Percentiles rank a stretch among this genome's conserved stretches.
Evolutionary conservation across 75 land plant genomes (phyloP).

Genomic region (Azolla pinnata): DNA sequence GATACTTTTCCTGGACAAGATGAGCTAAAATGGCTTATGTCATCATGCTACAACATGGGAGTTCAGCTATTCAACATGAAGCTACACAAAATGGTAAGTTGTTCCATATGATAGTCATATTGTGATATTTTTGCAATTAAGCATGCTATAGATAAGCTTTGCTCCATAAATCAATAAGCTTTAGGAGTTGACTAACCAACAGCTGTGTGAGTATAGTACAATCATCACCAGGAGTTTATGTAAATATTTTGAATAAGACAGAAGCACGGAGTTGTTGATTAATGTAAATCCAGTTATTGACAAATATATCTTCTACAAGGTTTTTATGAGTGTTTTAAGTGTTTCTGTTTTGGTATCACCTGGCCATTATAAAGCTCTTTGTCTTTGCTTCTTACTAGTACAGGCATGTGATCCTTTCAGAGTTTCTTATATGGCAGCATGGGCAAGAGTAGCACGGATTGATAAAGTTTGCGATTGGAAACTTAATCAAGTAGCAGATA

Average conservation of each 20-base stretch:
- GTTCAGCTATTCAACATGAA: conserved; percentile 26
- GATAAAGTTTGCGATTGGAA: background rate
- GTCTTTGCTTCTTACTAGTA: background rate
- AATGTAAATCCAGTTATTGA: no score
- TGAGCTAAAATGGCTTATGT: conserved; percentile 23
- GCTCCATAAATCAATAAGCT: background rate
- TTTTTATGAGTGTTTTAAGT: background rate
- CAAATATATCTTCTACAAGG: background rate
- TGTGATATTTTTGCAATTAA: no score
- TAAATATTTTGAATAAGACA: no score
- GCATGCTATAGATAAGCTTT: background rate
- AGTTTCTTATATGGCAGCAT: conserved; percentile 16
- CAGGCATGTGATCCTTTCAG: conserved; percentile 20
- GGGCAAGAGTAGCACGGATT: conserved; percentile 16
- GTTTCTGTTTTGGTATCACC: background rate
- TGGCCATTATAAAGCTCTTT: background rate
- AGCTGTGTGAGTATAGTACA: no score
- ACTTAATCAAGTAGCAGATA: background rate
- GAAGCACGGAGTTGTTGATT: no score
- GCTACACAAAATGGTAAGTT: conserved; percentile 14
- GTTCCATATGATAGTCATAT: background rate
- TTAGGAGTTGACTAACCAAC: no score
- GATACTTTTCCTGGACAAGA: conserved; percentile 2
- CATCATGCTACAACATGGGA: conserved; percentile 30
- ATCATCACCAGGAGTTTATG: no score